Evolutionary conservation across 768 basidiomycete genomes (phyloP).

Genomic region (Boletus vermiculosoides): DNA sequence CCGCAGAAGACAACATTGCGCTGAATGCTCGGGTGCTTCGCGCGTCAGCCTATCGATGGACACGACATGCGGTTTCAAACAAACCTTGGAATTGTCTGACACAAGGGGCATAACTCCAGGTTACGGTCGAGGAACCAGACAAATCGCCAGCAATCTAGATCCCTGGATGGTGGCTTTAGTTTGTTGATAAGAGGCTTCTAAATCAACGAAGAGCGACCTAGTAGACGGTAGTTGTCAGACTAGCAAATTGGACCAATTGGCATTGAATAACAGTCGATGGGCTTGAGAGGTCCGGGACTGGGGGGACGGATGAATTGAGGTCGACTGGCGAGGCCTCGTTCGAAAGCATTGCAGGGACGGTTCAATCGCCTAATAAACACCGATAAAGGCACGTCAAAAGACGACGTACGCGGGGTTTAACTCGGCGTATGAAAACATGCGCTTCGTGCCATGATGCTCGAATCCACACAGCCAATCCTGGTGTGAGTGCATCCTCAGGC

Average conservation of each 20-base stretch:
- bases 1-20: slow-evolving; percentile 26
- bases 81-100: slow-evolving; percentile 9
- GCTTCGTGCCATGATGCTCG: slow-evolving; percentile 1
- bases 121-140: not conserved
- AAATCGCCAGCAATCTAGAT: not conserved
- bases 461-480: not conserved
- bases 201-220: not conserved
- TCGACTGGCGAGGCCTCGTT: not conserved
- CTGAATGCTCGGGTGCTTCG: not conserved
- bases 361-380: slow-evolving; percentile 6
- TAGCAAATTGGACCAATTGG: not conserved
- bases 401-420: slow-evolving; percentile 3
- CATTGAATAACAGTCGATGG: not conserved
- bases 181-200: not conserved
- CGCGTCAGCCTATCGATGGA: slow-evolving; percentile 5
- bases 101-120: not conserved
- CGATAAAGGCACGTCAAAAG: not conserved
- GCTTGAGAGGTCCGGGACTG: not conserved
- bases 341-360: not conserved
- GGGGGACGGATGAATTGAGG: not conserved
- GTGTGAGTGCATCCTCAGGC: not conserved
- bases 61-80: not conserved
- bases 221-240: not conserved
- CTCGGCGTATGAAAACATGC: slow-evolving; percentile 9
- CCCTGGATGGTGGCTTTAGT: not conserved